Evolutionary conservation across 2,329 filamentous ascomycete species (phyloP).

Genomic region (Alternaria alternata): DNA sequence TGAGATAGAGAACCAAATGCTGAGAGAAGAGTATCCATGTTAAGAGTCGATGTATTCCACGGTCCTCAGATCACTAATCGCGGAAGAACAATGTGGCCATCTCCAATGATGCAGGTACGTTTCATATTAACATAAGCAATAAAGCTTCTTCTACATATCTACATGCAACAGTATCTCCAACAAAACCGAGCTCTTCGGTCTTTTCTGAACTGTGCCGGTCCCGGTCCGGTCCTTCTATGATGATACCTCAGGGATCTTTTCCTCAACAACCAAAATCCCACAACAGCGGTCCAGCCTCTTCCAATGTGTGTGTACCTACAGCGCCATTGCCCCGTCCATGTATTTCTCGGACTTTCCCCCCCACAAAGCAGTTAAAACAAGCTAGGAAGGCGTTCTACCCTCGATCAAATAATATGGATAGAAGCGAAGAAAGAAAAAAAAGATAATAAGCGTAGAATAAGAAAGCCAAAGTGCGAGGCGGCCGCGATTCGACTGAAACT

Average conservation of each 20-base stretch:
- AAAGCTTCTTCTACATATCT: conserved; percentile 3
- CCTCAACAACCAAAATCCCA: background rate
- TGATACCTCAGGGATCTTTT: background rate
- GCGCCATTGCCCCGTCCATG: background rate
- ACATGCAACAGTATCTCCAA: background rate
- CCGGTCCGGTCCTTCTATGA: conserved; percentile 7
- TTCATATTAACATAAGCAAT: conserved; percentile 15
- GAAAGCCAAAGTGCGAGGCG: conserved; percentile 24
- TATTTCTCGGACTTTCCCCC: background rate
- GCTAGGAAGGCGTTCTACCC: conserved; percentile 7
- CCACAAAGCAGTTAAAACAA: conserved; percentile 20
- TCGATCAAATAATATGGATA: conserved; percentile 17
- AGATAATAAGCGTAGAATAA: conserved; percentile 2
- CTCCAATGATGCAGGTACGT: background rate
- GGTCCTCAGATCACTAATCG: too few relatives aligned
- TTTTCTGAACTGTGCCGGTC: background rate
- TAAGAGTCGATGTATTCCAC: background rate
- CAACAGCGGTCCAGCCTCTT: conserved; percentile 4
- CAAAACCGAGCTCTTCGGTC: conserved; percentile 2
- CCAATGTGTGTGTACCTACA: conserved; percentile 14
- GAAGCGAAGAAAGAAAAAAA: conserved; percentile 12
- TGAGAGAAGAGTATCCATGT: background rate
- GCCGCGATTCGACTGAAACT: conserved; percentile 25
- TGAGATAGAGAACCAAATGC: background rate
- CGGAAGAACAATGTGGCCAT: background rate